Conservation (phyloP, 331 rosid species). For the Arachis monticola region DNA sequence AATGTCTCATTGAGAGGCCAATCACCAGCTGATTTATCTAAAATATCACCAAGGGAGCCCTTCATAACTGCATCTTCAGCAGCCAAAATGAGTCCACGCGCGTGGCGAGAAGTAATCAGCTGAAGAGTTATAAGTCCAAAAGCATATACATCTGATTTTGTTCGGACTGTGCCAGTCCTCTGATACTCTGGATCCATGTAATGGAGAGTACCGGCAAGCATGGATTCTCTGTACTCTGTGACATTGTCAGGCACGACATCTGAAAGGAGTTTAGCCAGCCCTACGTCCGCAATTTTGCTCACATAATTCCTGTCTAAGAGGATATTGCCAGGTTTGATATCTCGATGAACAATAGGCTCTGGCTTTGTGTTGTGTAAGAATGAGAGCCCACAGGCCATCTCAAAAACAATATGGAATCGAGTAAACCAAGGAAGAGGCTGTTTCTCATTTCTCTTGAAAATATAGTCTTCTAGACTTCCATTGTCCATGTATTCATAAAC, state of each 20-base stretch:
- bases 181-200: constrained; percentile 99
- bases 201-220: constrained; percentile 83
- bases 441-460: constrained; percentile 53
- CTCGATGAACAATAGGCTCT: constrained; percentile 90
- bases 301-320: constrained; percentile 77
- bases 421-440: constrained; percentile 81
- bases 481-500: constrained; percentile 91
- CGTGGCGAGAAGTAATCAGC: constrained; percentile 69
- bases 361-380: constrained; percentile 87
- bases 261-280: constrained; percentile 76
- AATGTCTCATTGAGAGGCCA: constrained; percentile 84
- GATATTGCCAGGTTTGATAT: constrained; percentile 91
- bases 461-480: constrained; percentile 83
- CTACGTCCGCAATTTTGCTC: constrained; percentile 91
- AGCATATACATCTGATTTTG: constrained; percentile 91
- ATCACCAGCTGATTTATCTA: constrained; percentile 74
- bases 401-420: constrained; percentile 72
- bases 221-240: constrained; percentile 83
- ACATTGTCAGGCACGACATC: constrained; percentile 79
- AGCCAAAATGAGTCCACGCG: constrained; percentile 61
- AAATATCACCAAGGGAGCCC: constrained; percentile 56
- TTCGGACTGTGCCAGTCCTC: constrained; percentile 89
- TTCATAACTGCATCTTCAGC: constrained; percentile 71
- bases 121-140: constrained; percentile 82
- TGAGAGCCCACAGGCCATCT: constrained; percentile 86